These are phyloP conservation scores for Raffaelea arxii DNA, from an alignment of 2,329 filamentous ascomycete species.

Conservation along the genomic window DNA sequence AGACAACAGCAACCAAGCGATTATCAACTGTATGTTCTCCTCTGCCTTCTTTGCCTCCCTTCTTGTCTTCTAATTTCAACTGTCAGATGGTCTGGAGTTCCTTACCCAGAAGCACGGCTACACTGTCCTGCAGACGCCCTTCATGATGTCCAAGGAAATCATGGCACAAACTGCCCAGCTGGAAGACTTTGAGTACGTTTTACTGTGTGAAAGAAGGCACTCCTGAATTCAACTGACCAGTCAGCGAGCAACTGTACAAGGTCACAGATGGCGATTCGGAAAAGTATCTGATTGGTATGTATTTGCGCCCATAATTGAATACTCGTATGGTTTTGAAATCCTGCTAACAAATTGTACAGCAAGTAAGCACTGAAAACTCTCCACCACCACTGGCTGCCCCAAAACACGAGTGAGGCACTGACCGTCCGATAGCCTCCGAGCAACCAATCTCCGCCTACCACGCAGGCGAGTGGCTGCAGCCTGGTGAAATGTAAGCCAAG, in stretches of 20 bases:
- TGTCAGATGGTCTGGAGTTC: conserved; percentile 68
- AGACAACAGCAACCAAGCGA: conserved; percentile 57
- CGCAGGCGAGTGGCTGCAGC: conserved; percentile 84
- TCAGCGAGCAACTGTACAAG: conserved; percentile 86
- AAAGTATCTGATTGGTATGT: conserved; percentile 63
- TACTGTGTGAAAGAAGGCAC: not conserved
- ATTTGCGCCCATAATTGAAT: not conserved
- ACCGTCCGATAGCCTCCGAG: conserved; percentile 47
- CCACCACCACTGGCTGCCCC: too few species aligned
- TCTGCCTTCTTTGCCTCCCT: not conserved
- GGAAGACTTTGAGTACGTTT: conserved; percentile 70
- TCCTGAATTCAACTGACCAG: not conserved
- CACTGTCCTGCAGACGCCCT: conserved; percentile 74
- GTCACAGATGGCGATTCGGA: conserved; percentile 83
- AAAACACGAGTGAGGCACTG: too few species aligned
- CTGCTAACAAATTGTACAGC: conserved; percentile 7
- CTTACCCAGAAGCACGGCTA: conserved; percentile 66
- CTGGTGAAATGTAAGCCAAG: conserved; percentile 51
- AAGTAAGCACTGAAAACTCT: too few species aligned
- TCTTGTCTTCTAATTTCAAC: not conserved
- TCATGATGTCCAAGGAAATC: conserved; percentile 87
- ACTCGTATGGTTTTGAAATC: not conserved
- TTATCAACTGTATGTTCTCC: conserved; percentile 61
- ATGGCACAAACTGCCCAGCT: conserved; percentile 99
- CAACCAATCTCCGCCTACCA: conserved; percentile 92